Conservation (phyloP, 106 monocot genomes). For the Triglochin maritima region DNA sequence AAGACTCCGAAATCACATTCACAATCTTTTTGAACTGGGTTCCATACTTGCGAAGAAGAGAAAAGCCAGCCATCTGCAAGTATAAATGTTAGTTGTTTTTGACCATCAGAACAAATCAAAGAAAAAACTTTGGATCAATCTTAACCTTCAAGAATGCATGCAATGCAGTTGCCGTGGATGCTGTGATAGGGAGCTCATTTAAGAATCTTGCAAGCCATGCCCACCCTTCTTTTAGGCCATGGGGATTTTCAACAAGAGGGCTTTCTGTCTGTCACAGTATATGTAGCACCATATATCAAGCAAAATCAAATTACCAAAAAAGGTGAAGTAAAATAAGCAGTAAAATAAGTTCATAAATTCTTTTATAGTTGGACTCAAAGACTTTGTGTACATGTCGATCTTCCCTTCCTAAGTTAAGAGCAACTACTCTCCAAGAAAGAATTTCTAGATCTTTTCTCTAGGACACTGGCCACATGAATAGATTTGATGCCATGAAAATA, state of each 20-base stretch:
- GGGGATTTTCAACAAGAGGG: constrained; percentile 39
- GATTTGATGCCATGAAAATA: too few relatives aligned
- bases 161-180: constrained; percentile 50
- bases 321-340: too few relatives aligned
- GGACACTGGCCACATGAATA: too few relatives aligned
- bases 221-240: constrained; percentile 85
- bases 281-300: too few relatives aligned
- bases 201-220: constrained; percentile 84
- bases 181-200: constrained; percentile 50
- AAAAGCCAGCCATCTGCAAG: constrained; percentile 75
- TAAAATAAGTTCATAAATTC: too few relatives aligned
- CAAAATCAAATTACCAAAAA: too few relatives aligned
- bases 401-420: too few relatives aligned
- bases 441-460: too few relatives aligned
- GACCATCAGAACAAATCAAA: neutral
- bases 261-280: constrained; percentile 52
- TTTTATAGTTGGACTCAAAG: too few relatives aligned
- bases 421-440: too few relatives aligned
- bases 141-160: constrained; percentile 74
- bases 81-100: constrained; percentile 1
- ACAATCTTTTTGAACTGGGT: constrained; percentile 71
- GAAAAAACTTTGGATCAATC: neutral
- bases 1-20: constrained; percentile 24
- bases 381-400: too few relatives aligned
- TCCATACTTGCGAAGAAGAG: constrained; percentile 42